Percentiles rank a stretch among this genome's conserved stretches.
These are phyloP conservation scores for Wickerhamiella sorbophila DNA, from an alignment of 805 yeast genomes.

Conservation along the genomic window DNA sequence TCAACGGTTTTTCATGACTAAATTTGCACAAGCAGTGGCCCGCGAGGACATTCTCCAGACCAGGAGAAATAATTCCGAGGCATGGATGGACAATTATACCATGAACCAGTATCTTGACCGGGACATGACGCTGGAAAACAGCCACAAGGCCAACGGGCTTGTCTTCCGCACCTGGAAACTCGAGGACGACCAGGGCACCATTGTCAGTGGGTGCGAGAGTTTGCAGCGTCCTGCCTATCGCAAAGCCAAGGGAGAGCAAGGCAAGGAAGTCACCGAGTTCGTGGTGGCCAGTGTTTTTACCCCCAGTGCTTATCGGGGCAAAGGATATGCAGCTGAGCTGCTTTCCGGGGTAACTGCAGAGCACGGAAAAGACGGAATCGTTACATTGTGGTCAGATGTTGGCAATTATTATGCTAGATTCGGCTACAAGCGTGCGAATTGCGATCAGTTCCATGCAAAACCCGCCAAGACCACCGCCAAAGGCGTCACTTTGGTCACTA, in stretches of 20 bases:
- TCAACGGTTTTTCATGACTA: neutral
- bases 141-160: conserved; percentile 10
- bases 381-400: conserved; percentile 55
- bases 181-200: conserved; percentile 18
- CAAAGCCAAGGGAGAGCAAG: conserved; percentile 14
- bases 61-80: conserved; percentile 11
- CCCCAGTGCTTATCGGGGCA: conserved; percentile 32
- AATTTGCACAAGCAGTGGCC: neutral
- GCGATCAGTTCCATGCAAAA: neutral
- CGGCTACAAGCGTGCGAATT: conserved; percentile 29
- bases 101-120: conserved; percentile 18
- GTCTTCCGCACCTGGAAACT: conserved; percentile 20
- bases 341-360: conserved; percentile 19
- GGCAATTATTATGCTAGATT: conserved; percentile 51
- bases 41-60: conserved; percentile 3
- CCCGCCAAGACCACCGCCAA: neutral
- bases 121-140: conserved; percentile 15
- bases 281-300: conserved; percentile 49
- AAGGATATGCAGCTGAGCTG: conserved; percentile 43
- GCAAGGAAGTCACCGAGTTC: conserved; percentile 15
- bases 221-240: conserved; percentile 26
- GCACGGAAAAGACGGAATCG: conserved; percentile 19
- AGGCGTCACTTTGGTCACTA: neutral
- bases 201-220: conserved; percentile 34
- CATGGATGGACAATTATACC: conserved; percentile 20